phyloP scores from a whole-genome alignment of 768 basidiomycete genomes.

The Russula dissimulans region DNA sequence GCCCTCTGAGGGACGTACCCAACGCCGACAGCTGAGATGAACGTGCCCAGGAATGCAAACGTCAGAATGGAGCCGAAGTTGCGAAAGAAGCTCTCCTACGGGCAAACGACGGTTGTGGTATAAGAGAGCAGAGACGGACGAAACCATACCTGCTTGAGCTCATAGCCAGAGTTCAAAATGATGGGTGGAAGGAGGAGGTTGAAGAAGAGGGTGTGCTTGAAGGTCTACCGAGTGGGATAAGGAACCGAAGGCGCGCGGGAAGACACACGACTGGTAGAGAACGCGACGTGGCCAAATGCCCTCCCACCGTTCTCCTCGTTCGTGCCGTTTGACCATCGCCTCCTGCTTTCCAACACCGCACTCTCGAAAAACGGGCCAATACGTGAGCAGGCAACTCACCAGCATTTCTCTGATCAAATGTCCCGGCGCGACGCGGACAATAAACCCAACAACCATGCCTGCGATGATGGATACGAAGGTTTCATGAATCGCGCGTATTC shows the following conservation, averaged over 20 bases:
- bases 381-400: conserved; percentile 41
- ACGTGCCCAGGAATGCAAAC: conserved; percentile 91
- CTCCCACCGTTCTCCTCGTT: background rate
- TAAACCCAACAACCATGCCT: conserved; percentile 90
- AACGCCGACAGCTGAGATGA: conserved; percentile 91
- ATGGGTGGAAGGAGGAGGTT: conserved; percentile 97
- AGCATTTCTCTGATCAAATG: conserved; percentile 96
- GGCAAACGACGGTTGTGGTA: background rate
- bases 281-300: background rate
- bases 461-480: conserved; percentile 93
- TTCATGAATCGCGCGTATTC: conserved; percentile 92
- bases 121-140: background rate
- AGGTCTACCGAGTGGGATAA: conserved; percentile 49
- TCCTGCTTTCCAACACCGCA: background rate
- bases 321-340: background rate
- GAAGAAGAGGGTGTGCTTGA: conserved; percentile 96
- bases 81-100: conserved; percentile 94
- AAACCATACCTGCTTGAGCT: conserved; percentile 77
- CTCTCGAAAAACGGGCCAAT: background rate
- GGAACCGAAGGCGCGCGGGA: background rate
- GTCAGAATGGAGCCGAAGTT: conserved; percentile 95
- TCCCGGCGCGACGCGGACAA: conserved; percentile 84
- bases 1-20: conserved; percentile 51
- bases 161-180: conserved; percentile 95
- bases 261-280: background rate